A percentile compares a stretch with the other conserved stretches of the same genome.
Conservation (phyloP, 2,329 filamentous ascomycete species). For the Diaporthe longicolla region DNA sequence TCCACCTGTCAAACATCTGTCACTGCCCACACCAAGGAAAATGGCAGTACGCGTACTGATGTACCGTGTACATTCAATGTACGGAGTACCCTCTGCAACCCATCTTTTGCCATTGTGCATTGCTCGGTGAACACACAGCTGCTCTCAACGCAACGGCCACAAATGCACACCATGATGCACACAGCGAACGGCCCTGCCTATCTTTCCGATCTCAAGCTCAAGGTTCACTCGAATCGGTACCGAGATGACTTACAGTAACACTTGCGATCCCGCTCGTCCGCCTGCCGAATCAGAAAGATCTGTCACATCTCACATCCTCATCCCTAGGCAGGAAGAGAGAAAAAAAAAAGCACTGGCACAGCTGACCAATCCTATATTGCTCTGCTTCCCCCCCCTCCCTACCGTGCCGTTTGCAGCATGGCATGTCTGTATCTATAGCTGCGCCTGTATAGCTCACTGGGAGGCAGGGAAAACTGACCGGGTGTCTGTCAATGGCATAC, state of each 20-base stretch:
- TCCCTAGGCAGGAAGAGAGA: constrained; percentile 9
- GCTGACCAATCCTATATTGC: constrained; percentile 25
- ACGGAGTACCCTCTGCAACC: neutral
- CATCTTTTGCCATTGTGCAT: neutral
- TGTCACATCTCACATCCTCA: constrained; percentile 29
- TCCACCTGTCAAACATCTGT: constrained; percentile 27
- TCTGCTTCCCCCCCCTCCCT: neutral
- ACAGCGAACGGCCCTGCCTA: neutral
- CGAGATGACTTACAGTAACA: constrained; percentile 32
- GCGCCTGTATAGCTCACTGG: neutral
- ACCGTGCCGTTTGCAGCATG: neutral
- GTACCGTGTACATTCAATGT: neutral
- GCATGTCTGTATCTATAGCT: neutral
- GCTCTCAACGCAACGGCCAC: neutral
- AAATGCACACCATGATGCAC: neutral
- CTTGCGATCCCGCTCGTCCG: constrained; percentile 33
- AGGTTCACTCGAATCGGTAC: constrained; percentile 16
- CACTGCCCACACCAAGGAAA: neutral
- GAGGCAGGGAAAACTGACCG: too few species aligned
- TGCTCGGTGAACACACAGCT: neutral
- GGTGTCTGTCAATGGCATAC: too few species aligned
- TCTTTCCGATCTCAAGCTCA: constrained; percentile 11
- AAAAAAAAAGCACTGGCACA: constrained; percentile 16
- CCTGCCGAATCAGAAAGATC: constrained; percentile 32
- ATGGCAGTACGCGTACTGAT: neutral